Base-by-base conservation (phyloP, 78 protist species). In the Pirum gemmata region DNA sequence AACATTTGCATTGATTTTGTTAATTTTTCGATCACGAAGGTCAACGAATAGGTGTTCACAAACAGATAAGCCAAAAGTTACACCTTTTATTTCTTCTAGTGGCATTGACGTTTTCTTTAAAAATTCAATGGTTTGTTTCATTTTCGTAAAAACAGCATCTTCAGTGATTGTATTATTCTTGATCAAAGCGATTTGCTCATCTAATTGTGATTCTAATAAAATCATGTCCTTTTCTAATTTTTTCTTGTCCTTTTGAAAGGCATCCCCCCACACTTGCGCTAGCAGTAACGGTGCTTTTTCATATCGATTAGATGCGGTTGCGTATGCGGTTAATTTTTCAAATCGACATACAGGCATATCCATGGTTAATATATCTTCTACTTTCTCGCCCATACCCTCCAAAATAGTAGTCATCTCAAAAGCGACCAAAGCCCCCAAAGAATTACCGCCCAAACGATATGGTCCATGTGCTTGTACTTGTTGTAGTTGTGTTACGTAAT, bases 401-500 rank as follows among this genome's bases (percentile, higher is more conserved):
- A 78, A 51, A 25, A 78, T 78, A 29, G 78, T 61, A 34, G 86
- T 0, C 86, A 82, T 82, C 73, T 82, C 86, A 73, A 18, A 82
- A 34, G 86, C 86, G 26, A 82, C 21, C 26, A n/a, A 13, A 18
- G 61, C 86, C 29, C 86, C 86, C 26, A 82, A 25, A 33, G 86
- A 82, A 21, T n/a, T n/a, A 61, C 86, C 86, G 8, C 79, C 40
- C 37, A 82, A 29, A 34, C 25, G 18, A 25, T n/a, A 29, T 26
- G 86, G 86, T 33, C 86, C 86, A 35, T 18, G 21, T 34, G 86
- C 37, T 18, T 82, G 86, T 18, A 82, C 86, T 21, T 33, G 18
- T 35, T 34, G 40, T 73, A 82, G 79, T 18, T 35, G 18, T 41
- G 0, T 34, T 21, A 82, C 21, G 86, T 82, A 82, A 61, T 25